phyloP scores from a whole-genome alignment of 805 yeast species.

The Pichia scutulata region DNA sequence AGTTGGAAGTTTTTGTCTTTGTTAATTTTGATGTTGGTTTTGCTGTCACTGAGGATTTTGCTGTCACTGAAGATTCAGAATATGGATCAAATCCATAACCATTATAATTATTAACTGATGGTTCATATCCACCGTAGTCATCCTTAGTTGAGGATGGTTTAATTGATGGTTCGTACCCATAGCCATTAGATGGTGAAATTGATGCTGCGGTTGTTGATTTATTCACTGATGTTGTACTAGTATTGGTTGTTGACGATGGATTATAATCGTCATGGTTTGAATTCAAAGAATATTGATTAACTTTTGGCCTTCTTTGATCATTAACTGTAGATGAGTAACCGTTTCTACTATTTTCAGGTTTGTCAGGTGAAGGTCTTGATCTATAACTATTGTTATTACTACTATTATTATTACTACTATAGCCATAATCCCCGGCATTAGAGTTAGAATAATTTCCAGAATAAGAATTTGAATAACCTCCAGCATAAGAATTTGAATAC shows the following conservation, averaged over 20 bases:
- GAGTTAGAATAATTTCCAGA: slow-evolving; percentile 1
- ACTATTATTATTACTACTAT: background rate
- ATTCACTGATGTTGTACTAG: background rate
- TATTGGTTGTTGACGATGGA: background rate
- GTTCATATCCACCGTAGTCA: slow-evolving; percentile 6
- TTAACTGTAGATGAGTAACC: background rate
- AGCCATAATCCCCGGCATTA: background rate
- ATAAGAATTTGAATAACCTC: background rate
- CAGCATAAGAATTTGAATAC: background rate
- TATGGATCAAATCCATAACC: slow-evolving; percentile 15
- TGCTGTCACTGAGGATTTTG: no score
- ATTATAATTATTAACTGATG: slow-evolving; percentile 6
- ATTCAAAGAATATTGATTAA: background rate
- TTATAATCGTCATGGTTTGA: background rate
- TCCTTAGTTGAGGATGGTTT: slow-evolving; percentile 6
- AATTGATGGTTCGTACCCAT: slow-evolving; percentile 4
- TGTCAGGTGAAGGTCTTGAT: background rate
- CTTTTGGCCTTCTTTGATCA: slow-evolving; percentile 4
- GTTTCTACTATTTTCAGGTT: no score
- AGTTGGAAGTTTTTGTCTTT: background rate
- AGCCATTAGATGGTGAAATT: background rate
- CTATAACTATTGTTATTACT: background rate
- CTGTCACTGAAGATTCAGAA: slow-evolving; percentile 11
- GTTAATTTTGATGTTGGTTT: background rate
- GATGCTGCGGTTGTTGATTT: background rate